Percentiles rank a stretch among this genome's conserved stretches.
These are phyloP conservation scores for Mollisiaceae sp. DNA, from an alignment of 2,329 filamentous ascomycete genomes.

Conservation along the genomic window DNA sequence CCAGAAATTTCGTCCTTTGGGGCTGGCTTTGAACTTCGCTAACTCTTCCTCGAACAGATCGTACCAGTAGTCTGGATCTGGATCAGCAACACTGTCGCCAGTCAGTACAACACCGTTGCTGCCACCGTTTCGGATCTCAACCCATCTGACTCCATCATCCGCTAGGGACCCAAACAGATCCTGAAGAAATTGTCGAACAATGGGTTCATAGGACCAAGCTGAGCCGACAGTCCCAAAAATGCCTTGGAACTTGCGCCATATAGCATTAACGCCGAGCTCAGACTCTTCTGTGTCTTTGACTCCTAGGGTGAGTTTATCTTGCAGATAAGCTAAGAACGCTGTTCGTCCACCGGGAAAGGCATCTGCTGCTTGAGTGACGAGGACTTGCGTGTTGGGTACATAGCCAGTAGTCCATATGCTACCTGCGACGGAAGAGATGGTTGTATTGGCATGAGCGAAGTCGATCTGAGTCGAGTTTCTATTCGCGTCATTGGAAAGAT, in stretches of 20 bases:
- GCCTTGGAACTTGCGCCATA: constrained; percentile 13
- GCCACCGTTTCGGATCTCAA: constrained; percentile 15
- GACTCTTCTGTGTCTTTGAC: not conserved
- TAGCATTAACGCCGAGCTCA: constrained; percentile 13
- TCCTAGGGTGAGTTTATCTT: constrained; percentile 9
- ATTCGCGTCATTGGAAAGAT: constrained; percentile 9
- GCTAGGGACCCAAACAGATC: constrained; percentile 6
- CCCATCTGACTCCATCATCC: constrained; percentile 13
- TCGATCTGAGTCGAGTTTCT: constrained; percentile 4
- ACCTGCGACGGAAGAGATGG: not conserved
- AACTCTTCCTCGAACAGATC: constrained; percentile 9
- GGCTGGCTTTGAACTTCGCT: constrained; percentile 7
- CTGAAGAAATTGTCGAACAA: constrained; percentile 10
- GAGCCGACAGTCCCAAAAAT: constrained; percentile 13
- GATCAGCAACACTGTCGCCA: not conserved
- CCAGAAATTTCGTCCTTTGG: constrained; percentile 8
- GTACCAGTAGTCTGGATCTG: constrained; percentile 16
- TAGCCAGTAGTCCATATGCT: constrained; percentile 11
- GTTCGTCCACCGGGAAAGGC: constrained; percentile 12
- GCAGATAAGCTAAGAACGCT: constrained; percentile 7
- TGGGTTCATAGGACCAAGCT: constrained; percentile 8
- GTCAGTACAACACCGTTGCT: constrained; percentile 5
- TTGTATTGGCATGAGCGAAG: constrained; percentile 6
- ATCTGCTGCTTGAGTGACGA: constrained; percentile 7
- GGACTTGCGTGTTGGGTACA: constrained; percentile 7